These are phyloP conservation scores for Nakaseomyces bracarensis DNA, from an alignment of 1,139 yeast species.

Conservation along the genomic window DNA sequence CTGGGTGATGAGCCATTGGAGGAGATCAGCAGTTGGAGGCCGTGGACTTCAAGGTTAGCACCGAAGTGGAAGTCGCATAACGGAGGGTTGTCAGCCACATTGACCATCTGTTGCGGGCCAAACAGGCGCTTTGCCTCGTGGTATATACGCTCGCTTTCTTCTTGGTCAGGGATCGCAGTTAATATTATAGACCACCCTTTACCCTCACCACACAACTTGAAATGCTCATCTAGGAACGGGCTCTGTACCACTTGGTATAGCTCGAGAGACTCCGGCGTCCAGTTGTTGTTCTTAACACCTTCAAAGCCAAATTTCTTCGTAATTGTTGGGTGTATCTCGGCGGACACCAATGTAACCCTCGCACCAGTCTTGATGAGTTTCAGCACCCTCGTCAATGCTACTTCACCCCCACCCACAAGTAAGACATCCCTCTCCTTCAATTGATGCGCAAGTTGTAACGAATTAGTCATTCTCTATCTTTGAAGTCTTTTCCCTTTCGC, in stretches of 20 bases:
- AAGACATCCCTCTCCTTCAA: conserved; percentile 21
- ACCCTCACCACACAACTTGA: conserved; percentile 13
- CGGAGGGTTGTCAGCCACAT: conserved; percentile 32
- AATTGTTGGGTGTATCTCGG: conserved; percentile 19
- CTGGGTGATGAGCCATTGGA: conserved; percentile 32
- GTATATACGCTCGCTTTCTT: conserved; percentile 22
- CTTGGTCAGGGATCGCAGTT: conserved; percentile 27
- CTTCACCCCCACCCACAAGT: conserved; percentile 31
- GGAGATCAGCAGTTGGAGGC: conserved; percentile 27
- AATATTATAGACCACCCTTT: conserved; percentile 25
- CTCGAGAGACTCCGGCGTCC: conserved; percentile 7
- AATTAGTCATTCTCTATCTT: conserved; percentile 8
- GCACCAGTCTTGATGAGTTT: conserved; percentile 30
- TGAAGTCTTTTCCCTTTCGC: no score
- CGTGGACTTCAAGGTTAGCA: conserved; percentile 20
- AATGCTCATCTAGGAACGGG: conserved; percentile 15
- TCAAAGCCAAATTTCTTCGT: conserved; percentile 7
- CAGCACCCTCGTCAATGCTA: conserved; percentile 26
- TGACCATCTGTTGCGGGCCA: conserved; percentile 28
- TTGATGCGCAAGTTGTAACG: conserved; percentile 29
- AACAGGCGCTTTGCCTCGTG: conserved; percentile 18
- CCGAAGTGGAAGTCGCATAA: conserved; percentile 33
- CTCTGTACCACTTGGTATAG: conserved; percentile 16
- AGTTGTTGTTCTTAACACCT: neutral
- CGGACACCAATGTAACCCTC: conserved; percentile 27